Conservation (phyloP, 1,139 yeast genomes). For the Pichia sp. region DNA sequence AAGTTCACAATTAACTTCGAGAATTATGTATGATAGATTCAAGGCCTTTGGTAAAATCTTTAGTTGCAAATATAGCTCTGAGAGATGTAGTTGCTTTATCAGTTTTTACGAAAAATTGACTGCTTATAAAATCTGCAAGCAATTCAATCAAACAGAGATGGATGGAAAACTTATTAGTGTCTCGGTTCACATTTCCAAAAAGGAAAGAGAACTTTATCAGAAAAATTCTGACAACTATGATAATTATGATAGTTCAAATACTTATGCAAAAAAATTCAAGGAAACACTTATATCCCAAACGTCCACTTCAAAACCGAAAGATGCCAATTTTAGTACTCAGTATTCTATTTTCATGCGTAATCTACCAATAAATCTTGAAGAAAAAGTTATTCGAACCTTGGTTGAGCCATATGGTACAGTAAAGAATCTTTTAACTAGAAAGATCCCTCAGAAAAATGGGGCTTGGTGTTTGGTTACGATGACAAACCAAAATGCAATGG, state of each 20-base stretch:
- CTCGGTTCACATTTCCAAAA: constrained; percentile 38
- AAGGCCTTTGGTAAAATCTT: constrained; percentile 35
- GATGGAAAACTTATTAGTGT: constrained; percentile 28
- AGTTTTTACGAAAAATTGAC: constrained; percentile 34
- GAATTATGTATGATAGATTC: constrained; percentile 38
- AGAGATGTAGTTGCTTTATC: constrained; percentile 40
- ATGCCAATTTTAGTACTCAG: constrained; percentile 20
- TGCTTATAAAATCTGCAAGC: constrained; percentile 35
- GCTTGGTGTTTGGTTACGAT: constrained; percentile 42
- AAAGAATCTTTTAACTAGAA: constrained; percentile 33
- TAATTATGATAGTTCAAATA: neutral
- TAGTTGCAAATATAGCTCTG: constrained; percentile 38
- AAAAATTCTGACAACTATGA: neutral
- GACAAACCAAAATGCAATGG: constrained; percentile 28
- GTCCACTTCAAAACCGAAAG: neutral
- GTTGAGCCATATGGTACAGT: constrained; percentile 38
- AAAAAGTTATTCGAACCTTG: constrained; percentile 30
- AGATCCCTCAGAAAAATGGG: constrained; percentile 32
- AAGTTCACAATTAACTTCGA: constrained; percentile 32
- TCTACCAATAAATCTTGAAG: constrained; percentile 33
- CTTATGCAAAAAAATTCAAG: neutral
- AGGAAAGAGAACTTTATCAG: constrained; percentile 21
- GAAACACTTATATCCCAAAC: neutral
- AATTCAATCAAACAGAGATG: constrained; percentile 28
- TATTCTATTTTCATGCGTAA: constrained; percentile 40